These are phyloP conservation scores for Cryptosporidium ryanae DNA, from an alignment of 169 alveolate species.

Conservation along the genomic window DNA sequence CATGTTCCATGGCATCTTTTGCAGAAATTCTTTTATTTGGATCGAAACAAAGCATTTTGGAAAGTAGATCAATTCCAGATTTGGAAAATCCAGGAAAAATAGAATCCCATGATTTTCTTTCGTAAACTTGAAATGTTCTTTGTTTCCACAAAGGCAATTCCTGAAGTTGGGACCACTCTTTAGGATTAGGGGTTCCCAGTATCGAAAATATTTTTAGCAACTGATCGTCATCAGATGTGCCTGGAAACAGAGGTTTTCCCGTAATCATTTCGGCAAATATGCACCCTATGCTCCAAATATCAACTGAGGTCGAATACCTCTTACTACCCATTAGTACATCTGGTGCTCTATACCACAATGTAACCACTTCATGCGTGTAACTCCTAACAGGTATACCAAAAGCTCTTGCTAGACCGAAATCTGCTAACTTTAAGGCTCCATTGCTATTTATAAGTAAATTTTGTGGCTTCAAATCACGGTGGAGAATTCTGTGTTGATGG, in stretches of 20 bases:
- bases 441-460: constrained; percentile 94
- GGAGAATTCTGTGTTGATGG: constrained; percentile 95
- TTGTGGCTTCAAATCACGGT: constrained; percentile 99
- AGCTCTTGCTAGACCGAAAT: constrained; percentile 98
- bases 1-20: constrained; percentile 93
- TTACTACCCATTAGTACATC: constrained; percentile 98
- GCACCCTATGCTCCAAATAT: constrained; percentile 99
- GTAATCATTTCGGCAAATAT: constrained; percentile 96
- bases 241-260: constrained; percentile 97
- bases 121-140: constrained; percentile 72
- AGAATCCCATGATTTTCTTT: constrained; percentile 35
- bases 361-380: constrained; percentile 98
- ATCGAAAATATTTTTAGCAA: constrained; percentile 94
- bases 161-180: constrained; percentile 92
- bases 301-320: constrained; percentile 98
- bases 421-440: constrained; percentile 95
- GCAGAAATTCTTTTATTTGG: constrained; percentile 96
- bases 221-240: constrained; percentile 96
- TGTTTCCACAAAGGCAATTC: constrained; percentile 94
- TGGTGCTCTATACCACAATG: constrained; percentile 99
- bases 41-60: constrained; percentile 92
- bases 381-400: constrained; percentile 97
- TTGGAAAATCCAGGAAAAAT: constrained; percentile 85
- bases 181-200: constrained; percentile 95
- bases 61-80: constrained; percentile 90